Evolutionary conservation across 441 rosid genomes (phyloP).

Genomic region (Jatropha multifida): DNA sequence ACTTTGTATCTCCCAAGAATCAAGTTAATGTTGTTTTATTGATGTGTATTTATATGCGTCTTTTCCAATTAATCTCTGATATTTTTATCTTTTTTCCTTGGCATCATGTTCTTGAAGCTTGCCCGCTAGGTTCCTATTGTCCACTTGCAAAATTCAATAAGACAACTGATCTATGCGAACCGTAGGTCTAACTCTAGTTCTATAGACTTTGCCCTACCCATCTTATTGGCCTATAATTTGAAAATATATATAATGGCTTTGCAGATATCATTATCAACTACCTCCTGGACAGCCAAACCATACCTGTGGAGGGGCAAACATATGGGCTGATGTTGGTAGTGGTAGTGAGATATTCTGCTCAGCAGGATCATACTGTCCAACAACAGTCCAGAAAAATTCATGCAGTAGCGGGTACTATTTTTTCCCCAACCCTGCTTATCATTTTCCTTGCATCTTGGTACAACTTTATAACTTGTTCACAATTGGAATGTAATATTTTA

Average conservation of each 20-base stretch:
- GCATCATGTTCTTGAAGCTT: constrained; percentile 45
- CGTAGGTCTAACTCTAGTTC: constrained; percentile 45
- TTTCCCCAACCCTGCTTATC: constrained; percentile 4
- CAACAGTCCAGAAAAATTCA: constrained; percentile 46
- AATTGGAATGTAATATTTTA: neutral
- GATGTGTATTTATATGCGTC: neutral
- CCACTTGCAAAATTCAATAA: constrained; percentile 55
- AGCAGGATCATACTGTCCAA: constrained; percentile 81
- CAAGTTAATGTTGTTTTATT: constrained; percentile 5
- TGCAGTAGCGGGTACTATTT: constrained; percentile 82
- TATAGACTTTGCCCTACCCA: neutral
- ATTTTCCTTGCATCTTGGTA: neutral
- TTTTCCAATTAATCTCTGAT: neutral
- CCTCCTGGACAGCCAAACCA: constrained; percentile 68
- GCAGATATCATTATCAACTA: constrained; percentile 79
- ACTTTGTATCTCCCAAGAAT: constrained; percentile 7
- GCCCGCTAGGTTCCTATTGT: constrained; percentile 69
- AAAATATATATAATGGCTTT: constrained; percentile 20
- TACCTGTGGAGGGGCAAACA: constrained; percentile 92
- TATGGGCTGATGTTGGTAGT: constrained; percentile 72
- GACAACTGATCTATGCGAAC: constrained; percentile 60
- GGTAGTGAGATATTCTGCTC: constrained; percentile 78
- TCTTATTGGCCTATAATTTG: neutral
- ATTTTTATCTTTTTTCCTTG: neutral
- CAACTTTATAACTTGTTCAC: neutral